Conservation (phyloP, 2,329 filamentous ascomycete species). For the Graphium sp. region DNA sequence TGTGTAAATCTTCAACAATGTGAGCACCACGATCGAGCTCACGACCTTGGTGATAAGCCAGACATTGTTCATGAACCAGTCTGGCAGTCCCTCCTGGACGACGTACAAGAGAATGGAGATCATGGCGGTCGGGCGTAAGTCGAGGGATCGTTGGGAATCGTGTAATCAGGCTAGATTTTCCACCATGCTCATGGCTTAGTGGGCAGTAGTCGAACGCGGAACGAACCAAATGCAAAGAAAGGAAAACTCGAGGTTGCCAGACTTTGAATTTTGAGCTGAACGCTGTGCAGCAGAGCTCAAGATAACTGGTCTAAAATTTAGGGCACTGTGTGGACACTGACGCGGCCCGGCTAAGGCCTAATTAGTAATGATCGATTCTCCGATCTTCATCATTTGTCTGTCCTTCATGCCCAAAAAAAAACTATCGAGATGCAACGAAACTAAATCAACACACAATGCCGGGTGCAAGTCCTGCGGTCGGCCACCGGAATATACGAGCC, state of each 20-base stretch:
- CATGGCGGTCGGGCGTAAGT: slow-evolving; percentile 6
- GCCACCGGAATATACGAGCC: background rate
- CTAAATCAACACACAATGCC: slow-evolving; percentile 1
- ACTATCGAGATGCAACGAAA: background rate
- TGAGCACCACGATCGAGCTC: slow-evolving; percentile 19
- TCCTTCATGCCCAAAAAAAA: no score
- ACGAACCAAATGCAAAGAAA: background rate
- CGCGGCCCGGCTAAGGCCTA: no score
- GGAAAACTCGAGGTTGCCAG: no score
- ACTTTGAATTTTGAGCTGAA: no score
- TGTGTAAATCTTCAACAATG: slow-evolving; percentile 54
- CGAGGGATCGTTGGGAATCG: background rate
- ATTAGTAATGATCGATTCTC: no score
- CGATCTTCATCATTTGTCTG: no score
- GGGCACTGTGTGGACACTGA: no score
- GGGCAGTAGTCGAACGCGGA: background rate
- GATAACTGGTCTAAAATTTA: no score
- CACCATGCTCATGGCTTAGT: background rate
- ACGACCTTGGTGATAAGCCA: slow-evolving; percentile 22
- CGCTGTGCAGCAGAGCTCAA: no score
- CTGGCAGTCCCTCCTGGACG: slow-evolving; percentile 29
- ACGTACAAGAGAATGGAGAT: slow-evolving; percentile 34
- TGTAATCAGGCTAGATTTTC: background rate
- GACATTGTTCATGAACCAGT: slow-evolving; percentile 26
- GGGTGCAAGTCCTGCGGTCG: slow-evolving; percentile 1